Evolutionary conservation across 2,329 filamentous ascomycete genomes (phyloP).

Genomic region (Apiospora koreana): DNA sequence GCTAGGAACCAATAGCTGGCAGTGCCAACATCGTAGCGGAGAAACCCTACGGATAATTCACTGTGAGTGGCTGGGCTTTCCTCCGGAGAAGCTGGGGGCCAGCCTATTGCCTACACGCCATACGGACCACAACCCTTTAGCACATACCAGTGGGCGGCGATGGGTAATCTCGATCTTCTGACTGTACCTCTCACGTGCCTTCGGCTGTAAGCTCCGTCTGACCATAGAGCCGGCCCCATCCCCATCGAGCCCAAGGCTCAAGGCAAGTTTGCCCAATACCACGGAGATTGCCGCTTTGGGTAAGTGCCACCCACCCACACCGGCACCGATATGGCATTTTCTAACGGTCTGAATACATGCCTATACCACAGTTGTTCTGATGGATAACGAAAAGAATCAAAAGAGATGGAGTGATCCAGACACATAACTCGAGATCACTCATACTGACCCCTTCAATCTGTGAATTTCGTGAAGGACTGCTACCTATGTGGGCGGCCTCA

Average conservation of each 20-base stretch:
- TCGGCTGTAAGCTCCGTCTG: slow-evolving; percentile 2
- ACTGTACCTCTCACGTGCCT: not conserved
- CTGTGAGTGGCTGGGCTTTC: not conserved
- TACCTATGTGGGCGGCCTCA: not conserved
- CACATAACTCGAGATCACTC: not conserved
- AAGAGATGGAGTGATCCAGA: not conserved
- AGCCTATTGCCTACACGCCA: not conserved
- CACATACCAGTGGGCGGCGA: not conserved
- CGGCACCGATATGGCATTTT: not conserved
- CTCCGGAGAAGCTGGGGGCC: not conserved
- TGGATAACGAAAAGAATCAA: too few relatives aligned
- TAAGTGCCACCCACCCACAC: not conserved
- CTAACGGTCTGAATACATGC: not conserved
- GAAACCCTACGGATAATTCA: not conserved
- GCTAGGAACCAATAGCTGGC: not conserved
- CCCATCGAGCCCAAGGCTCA: not conserved
- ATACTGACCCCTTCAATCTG: not conserved
- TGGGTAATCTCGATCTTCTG: slow-evolving; percentile 7
- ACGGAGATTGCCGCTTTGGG: not conserved
- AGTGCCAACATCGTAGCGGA: not conserved
- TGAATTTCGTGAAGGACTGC: not conserved
- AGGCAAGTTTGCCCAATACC: not conserved
- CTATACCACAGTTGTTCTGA: not conserved
- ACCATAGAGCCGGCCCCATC: not conserved
- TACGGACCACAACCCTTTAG: not conserved